Evolutionary conservation across 441 rosid species (phyloP), one percentile per base, ranked within the genome.

Genomic region (Flueggea neowawraea): DNA sequence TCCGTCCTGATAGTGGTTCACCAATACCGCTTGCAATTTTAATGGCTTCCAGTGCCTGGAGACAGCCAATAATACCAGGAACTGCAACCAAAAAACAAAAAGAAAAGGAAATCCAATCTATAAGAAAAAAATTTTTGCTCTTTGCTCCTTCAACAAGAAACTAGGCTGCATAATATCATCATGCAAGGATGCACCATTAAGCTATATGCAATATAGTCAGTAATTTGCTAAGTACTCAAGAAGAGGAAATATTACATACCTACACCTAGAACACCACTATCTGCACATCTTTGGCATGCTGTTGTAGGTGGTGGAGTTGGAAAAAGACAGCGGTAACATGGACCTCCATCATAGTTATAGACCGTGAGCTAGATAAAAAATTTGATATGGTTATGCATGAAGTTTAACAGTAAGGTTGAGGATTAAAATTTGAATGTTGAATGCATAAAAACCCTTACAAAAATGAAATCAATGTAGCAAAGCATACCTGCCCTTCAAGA

Each of bases 261-360:
- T 55, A 95, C 96, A 78, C 99, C 99, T 45, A 91, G 82, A 66
- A 95, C 99, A 49, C 99, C 99, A 71, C 92, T 91, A 70, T 95
- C 99, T 3, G 99, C 77, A 69, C 99, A 95, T 78, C 99, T 79
- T 67, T 91, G 99, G 78, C 99, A 95, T 6, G 99, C 96, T 58
- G 95, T 73, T 63, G 90, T 66, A 8, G 99, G 96, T 67, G 99
- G 99, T 5, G 99, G 99, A 58, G 85, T 78, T 45, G 96, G 91
- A 72, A 95, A 95, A 58, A 95, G 86, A 80, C 97, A 95, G 31
- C 97, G 85, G 74, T 95, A 95, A 73, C 98, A 94, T 0, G 93
- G 97, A 62, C 93, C 95, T 71, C 90, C 95, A 9, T 87, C 83
- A 78, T 84, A 80, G 53, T 90, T 94, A 69, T 94, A 94, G 61